Evolutionary conservation across 768 basidiomycete genomes (phyloP).

Genomic region (Guyanaporus albipodus): DNA sequence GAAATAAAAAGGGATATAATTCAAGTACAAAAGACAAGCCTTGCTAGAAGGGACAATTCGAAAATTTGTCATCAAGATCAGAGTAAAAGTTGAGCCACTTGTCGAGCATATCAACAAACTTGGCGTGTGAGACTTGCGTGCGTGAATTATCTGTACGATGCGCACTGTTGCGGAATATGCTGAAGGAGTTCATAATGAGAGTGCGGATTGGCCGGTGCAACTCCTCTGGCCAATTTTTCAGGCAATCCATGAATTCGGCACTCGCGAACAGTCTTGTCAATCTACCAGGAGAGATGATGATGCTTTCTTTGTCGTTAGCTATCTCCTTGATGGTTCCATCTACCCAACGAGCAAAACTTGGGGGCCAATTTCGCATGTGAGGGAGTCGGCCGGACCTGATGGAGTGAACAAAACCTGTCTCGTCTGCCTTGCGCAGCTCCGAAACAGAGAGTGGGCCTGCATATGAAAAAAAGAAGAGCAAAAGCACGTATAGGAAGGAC

Average conservation of each 20-base stretch:
- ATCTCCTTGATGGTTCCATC: background rate
- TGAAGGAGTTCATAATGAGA: background rate
- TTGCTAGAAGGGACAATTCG: conserved; percentile 1
- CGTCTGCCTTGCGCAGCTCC: background rate
- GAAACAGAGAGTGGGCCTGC: background rate
- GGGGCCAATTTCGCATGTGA: background rate
- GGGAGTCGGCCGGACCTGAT: background rate
- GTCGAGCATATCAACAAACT: background rate
- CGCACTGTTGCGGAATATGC: background rate
- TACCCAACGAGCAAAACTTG: background rate
- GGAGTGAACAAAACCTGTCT: background rate
- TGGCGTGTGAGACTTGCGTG: background rate
- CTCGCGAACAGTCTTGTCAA: too few relatives aligned
- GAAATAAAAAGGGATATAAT: too few relatives aligned
- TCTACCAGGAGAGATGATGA: too few relatives aligned
- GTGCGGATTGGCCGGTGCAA: background rate
- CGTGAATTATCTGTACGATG: background rate
- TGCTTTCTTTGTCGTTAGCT: too few relatives aligned
- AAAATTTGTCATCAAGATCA: background rate
- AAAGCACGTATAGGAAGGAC: conserved; percentile 1
- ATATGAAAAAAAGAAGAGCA: background rate
- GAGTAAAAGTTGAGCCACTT: background rate
- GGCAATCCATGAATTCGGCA: background rate
- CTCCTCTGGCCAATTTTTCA: background rate
- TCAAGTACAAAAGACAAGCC: too few relatives aligned